Evolutionary conservation across 129 eudicot genomes (phyloP).

Genomic region (Gnaphalium uliginosum): DNA sequence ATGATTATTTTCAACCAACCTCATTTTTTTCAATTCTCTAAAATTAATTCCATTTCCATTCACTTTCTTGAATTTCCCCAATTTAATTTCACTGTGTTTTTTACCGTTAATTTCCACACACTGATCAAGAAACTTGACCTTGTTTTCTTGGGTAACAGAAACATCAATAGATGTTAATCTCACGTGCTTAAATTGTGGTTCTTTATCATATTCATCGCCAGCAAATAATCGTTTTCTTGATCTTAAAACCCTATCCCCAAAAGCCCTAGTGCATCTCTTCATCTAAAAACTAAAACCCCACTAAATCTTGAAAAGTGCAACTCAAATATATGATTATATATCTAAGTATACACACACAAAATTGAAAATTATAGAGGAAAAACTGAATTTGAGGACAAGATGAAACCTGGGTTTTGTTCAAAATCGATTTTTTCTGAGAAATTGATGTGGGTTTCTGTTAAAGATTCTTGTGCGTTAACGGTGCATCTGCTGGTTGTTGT

Average conservation of each 20-base stretch:
- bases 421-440: not conserved
- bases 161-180: conserved; percentile 7
- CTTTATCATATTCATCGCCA: conserved; percentile 20
- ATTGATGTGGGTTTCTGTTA: not conserved
- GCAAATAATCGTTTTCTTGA: conserved; percentile 58
- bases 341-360: not conserved
- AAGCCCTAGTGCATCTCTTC: conserved; percentile 62
- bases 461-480: not conserved
- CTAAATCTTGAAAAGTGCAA: conserved; percentile 3
- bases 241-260: conserved; percentile 57
- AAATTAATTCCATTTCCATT: conserved; percentile 14
- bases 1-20: conserved; percentile 4
- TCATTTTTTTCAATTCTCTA: conserved; percentile 20
- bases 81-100: not conserved
- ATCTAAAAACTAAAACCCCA: conserved; percentile 30
- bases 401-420: not conserved
- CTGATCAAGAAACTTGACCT: conserved; percentile 31
- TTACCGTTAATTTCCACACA: not conserved
- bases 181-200: conserved; percentile 15
- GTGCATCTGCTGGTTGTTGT: conserved; percentile 9
- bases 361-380: not conserved
- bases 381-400: not conserved
- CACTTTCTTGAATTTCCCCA: conserved; percentile 4
- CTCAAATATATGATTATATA: not conserved
- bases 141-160: conserved; percentile 24